A percentile compares a stretch with the other conserved stretches of the same genome.
phyloP scores from a whole-genome alignment of 2,329 filamentous ascomycete genomes.

The Diplodia mutila region DNA sequence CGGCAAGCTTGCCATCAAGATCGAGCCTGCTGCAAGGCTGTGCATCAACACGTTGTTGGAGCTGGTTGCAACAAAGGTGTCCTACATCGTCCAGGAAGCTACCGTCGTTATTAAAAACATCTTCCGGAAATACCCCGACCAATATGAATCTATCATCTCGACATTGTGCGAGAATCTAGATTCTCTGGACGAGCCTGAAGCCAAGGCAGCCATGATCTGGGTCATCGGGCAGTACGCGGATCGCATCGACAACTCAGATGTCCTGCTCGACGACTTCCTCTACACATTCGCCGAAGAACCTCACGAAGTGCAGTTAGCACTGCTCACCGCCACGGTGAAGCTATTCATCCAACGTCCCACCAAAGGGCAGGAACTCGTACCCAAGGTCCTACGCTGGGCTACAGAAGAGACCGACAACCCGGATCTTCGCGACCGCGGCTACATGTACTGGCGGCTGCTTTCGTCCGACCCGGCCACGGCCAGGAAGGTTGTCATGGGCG shows the following conservation, averaged over 20 bases:
- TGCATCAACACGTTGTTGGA: slow-evolving; percentile 94
- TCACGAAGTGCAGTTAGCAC: slow-evolving; percentile 90
- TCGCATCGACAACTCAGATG: slow-evolving; percentile 95
- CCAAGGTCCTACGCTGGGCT: slow-evolving; percentile 95
- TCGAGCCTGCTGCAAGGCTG: slow-evolving; percentile 85
- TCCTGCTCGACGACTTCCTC: slow-evolving; percentile 90
- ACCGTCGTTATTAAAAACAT: slow-evolving; percentile 99
- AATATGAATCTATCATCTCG: slow-evolving; percentile 97
- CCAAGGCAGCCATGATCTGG: slow-evolving; percentile 99
- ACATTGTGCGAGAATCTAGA: slow-evolving; percentile 96
- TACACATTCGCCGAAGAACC: slow-evolving; percentile 93
- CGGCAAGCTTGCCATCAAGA: slow-evolving; percentile 97
- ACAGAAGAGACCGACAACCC: slow-evolving; percentile 99
- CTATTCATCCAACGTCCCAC: slow-evolving; percentile 96
- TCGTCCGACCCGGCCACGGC: slow-evolving; percentile 89
- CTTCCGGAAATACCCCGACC: slow-evolving; percentile 98
- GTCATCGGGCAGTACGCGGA: slow-evolving; percentile 98
- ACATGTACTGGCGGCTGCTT: slow-evolving; percentile 98
- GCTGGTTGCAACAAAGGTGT: slow-evolving; percentile 95
- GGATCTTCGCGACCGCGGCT: slow-evolving; percentile 90
- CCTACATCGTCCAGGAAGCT: slow-evolving; percentile 98
- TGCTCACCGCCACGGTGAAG: slow-evolving; percentile 95
- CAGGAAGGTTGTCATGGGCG: slow-evolving; percentile 90
- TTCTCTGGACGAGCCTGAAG: slow-evolving; percentile 94
- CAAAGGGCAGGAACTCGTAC: slow-evolving; percentile 90